These are phyloP conservation scores for Plasmodium chabaudi DNA, from an alignment of 169 alveolate species.

Conservation along the genomic window DNA sequence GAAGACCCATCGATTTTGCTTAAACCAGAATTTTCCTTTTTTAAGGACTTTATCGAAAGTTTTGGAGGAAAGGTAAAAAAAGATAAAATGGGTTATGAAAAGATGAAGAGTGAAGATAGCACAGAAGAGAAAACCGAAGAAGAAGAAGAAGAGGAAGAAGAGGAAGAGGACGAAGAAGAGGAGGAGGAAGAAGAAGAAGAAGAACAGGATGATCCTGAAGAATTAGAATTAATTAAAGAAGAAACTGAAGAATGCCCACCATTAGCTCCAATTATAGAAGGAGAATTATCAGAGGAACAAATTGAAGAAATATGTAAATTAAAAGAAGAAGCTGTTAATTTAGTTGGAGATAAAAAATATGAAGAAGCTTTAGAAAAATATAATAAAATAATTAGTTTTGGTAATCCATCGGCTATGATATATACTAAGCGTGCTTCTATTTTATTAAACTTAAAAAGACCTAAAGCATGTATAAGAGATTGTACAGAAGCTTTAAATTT, in stretches of 20 bases:
- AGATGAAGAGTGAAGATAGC: constrained; percentile 62
- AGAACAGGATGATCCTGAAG: background rate
- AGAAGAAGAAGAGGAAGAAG: constrained; percentile 46
- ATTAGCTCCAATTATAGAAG: constrained; percentile 81
- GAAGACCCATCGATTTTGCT: constrained; percentile 79
- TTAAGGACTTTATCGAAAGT: constrained; percentile 78
- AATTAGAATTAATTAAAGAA: constrained; percentile 70
- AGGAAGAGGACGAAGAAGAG: constrained; percentile 74
- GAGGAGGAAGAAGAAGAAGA: constrained; percentile 76
- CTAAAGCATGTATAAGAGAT: constrained; percentile 83
- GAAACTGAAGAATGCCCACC: constrained; percentile 81
- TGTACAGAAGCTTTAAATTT: constrained; percentile 84
- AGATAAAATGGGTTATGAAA: constrained; percentile 30
- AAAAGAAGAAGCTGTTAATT: constrained; percentile 79
- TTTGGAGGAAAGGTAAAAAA: constrained; percentile 78
- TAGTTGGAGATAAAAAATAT: constrained; percentile 73
- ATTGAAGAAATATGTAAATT: constrained; percentile 78
- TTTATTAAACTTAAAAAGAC: constrained; percentile 78
- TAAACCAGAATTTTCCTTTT: constrained; percentile 80
- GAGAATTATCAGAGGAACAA: constrained; percentile 81
- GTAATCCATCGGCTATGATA: constrained; percentile 85
- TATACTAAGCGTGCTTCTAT: constrained; percentile 84
- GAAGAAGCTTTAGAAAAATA: constrained; percentile 78
- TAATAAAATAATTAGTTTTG: constrained; percentile 76
- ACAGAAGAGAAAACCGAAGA: constrained; percentile 72